Conservation (phyloP, 169 alveolate species). For the Eimeria necatrix region DNA sequence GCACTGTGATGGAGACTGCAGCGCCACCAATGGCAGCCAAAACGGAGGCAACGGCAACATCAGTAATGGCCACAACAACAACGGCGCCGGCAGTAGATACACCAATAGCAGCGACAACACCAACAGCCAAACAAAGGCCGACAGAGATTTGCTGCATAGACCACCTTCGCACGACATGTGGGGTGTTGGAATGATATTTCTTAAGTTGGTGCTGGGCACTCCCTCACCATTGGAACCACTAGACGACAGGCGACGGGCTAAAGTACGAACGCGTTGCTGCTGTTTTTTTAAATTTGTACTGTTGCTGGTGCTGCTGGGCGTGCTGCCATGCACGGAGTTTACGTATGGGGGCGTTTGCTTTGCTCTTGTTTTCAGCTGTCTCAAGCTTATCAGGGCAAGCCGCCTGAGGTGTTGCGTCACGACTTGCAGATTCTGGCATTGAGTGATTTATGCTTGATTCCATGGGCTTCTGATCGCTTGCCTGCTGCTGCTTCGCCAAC, state of each 20-base stretch:
- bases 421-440: conserved; percentile 14
- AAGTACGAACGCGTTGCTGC: conserved; percentile 13
- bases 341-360: not conserved
- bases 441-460: not conserved
- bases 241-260: conserved; percentile 8
- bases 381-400: conserved; percentile 2
- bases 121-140: too few species aligned
- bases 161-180: conserved; percentile 61
- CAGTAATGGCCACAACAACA: not conserved
- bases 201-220: conserved; percentile 40
- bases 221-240: conserved; percentile 2
- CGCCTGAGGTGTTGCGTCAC: conserved; percentile 20
- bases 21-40: not conserved
- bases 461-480: conserved; percentile 9
- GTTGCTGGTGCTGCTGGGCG: conserved; percentile 10
- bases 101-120: not conserved
- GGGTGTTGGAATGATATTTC: conserved; percentile 44
- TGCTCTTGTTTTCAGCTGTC: not conserved
- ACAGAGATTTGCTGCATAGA: too few species aligned
- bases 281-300: not conserved
- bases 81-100: not conserved
- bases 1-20: not conserved
- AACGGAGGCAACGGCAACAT: conserved; percentile 2
- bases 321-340: not conserved
- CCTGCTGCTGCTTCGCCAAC: conserved; percentile 27